phyloP scores from a whole-genome alignment of 2,329 filamentous ascomycete genomes.

The Ophiostoma quercus region DNA sequence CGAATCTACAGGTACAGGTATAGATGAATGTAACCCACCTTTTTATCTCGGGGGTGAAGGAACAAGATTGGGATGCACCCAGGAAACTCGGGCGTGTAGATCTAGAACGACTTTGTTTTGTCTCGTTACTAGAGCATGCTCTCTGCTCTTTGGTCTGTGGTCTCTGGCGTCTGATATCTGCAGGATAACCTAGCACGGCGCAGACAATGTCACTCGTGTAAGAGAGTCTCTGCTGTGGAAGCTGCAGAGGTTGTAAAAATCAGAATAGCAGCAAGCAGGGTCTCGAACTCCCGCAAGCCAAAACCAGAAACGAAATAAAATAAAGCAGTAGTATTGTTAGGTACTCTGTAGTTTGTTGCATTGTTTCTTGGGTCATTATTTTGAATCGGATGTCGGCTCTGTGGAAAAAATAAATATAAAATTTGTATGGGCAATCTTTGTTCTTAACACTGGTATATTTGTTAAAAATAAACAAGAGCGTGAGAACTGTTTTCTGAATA shows the following conservation, averaged over 20 bases:
- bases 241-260: neutral
- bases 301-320: neutral
- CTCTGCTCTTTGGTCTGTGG: neutral
- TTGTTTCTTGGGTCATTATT: too few relatives aligned
- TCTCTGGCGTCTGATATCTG: neutral
- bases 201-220: neutral
- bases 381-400: too few relatives aligned
- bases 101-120: too few relatives aligned
- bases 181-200: neutral
- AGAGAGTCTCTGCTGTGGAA: neutral
- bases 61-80: neutral
- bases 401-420: too few relatives aligned
- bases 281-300: neutral
- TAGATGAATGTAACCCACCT: neutral
- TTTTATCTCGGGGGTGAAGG: neutral
- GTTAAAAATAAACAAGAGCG: too few relatives aligned
- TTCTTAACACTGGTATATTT: too few relatives aligned
- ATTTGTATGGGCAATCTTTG: too few relatives aligned
- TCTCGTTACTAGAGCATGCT: neutral
- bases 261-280: too few relatives aligned
- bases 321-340: too few relatives aligned
- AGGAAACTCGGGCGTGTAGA: too few relatives aligned
- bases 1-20: neutral
- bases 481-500: too few relatives aligned
- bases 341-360: too few relatives aligned